Percentiles rank a stretch among this genome's conserved stretches.
These are phyloP conservation scores for Candida piceae DNA, from an alignment of 805 yeast species.

Conservation along the genomic window DNA sequence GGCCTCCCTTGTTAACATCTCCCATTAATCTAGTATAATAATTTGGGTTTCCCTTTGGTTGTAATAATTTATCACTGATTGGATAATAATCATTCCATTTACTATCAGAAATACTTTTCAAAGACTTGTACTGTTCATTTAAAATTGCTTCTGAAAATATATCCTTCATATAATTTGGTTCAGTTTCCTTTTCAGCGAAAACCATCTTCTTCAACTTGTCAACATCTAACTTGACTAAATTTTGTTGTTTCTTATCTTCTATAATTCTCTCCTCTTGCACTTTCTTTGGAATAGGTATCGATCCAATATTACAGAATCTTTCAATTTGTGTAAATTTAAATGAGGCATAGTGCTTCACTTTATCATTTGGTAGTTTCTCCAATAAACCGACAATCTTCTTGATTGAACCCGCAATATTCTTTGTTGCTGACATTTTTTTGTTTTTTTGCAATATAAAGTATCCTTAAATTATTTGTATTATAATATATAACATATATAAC, in stretches of 20 bases:
- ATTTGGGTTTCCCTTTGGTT: conserved; percentile 81
- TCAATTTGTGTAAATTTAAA: conserved; percentile 64
- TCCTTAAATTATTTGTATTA: too few relatives aligned
- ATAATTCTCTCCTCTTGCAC: conserved; percentile 30
- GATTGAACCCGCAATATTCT: conserved; percentile 26
- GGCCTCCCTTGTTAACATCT: conserved; percentile 60
- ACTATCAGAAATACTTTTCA: conserved; percentile 52
- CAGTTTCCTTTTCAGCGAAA: conserved; percentile 30
- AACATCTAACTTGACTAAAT: conserved; percentile 29
- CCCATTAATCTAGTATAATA: conserved; percentile 68
- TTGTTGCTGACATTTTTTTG: conserved; percentile 4
- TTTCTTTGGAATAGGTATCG: conserved; percentile 35
- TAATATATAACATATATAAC: too few relatives aligned
- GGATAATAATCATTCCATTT: conserved; percentile 60
- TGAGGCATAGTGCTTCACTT: conserved; percentile 62
- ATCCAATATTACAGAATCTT: conserved; percentile 49
- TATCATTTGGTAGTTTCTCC: conserved; percentile 63
- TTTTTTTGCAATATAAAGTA: not conserved
- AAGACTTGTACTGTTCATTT: conserved; percentile 50
- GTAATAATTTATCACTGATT: conserved; percentile 58
- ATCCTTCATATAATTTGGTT: conserved; percentile 41
- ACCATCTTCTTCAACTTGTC: conserved; percentile 35
- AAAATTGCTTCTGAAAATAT: conserved; percentile 44
- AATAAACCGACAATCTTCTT: conserved; percentile 53
- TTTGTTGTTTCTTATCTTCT: conserved; percentile 33